Conservation (phyloP, 495 filamentous ascomycete species). For the Penicillium tannophilum region DNA sequence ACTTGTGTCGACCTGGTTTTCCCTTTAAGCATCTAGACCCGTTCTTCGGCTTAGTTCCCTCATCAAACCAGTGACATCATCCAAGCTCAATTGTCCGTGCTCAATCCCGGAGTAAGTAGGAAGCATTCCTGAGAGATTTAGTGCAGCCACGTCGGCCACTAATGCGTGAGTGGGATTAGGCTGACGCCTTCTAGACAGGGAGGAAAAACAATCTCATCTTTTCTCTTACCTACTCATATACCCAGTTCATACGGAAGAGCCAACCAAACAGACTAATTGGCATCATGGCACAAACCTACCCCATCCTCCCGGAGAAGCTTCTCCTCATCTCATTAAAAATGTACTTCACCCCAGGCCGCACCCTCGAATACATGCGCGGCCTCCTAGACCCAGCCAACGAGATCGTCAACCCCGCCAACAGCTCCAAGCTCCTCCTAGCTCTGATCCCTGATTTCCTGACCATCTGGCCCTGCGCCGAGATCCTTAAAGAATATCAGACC, state of each 20-base stretch:
- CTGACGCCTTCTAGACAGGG: slow-evolving; percentile 5
- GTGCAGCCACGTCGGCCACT: slow-evolving; percentile 17
- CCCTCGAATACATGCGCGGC: slow-evolving; percentile 60
- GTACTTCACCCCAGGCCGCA: slow-evolving; percentile 73
- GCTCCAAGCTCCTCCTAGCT: slow-evolving; percentile 82
- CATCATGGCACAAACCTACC: slow-evolving; percentile 36
- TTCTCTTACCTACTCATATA: neutral
- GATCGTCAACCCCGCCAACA: slow-evolving; percentile 43
- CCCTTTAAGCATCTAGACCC: neutral
- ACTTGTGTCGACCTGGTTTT: neutral
- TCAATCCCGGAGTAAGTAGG: slow-evolving; percentile 12
- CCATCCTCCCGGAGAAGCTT: slow-evolving; percentile 61
- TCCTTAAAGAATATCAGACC: slow-evolving; percentile 45
- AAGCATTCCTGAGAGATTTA: neutral
- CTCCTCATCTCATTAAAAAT: slow-evolving; percentile 82
- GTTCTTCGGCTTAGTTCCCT: neutral
- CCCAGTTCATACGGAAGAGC: neutral
- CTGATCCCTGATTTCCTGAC: slow-evolving; percentile 79
- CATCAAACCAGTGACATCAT: slow-evolving; percentile 20
- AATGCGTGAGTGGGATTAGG: slow-evolving; percentile 24
- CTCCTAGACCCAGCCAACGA: slow-evolving; percentile 51
- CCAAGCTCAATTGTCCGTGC: slow-evolving; percentile 3
- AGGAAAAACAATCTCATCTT: slow-evolving; percentile 11
- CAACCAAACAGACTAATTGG: neutral
- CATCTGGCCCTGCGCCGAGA: slow-evolving; percentile 56